Conservation (phyloP, 1,284 basidiomycete genomes). For the Cutaneotrichosporon mucoides region DNA sequence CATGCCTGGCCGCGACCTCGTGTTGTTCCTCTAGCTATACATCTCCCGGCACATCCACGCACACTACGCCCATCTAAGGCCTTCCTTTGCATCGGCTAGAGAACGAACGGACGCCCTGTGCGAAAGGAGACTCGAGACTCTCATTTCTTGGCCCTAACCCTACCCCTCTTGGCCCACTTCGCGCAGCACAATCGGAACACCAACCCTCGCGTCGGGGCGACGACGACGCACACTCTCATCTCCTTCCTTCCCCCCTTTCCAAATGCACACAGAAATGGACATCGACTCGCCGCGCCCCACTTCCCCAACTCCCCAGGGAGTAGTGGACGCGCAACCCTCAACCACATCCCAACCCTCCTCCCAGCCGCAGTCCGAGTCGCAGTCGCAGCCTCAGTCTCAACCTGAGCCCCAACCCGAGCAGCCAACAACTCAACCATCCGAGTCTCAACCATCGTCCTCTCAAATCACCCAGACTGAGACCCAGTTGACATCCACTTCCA, state of each 20-base stretch:
- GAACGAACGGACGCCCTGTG: no score
- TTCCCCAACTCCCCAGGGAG: constrained; percentile 9
- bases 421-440: not conserved
- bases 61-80: not conserved
- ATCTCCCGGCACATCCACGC: no score
- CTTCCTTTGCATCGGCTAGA: no score
- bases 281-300: constrained; percentile 14
- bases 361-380: no score
- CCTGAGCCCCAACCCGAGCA: not conserved
- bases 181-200: not conserved
- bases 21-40: no score
- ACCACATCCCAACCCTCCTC: no score
- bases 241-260: not conserved
- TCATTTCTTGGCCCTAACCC: not conserved
- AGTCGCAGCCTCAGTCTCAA: constrained; percentile 3
- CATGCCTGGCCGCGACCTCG: no score
- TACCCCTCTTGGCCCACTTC: not conserved
- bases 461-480: not conserved
- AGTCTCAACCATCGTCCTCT: not conserved
- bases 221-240: not conserved
- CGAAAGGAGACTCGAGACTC: not conserved
- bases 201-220: not conserved
- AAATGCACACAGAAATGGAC: constrained; percentile 11
- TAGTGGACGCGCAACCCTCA: no score
- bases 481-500: not conserved